These are phyloP conservation scores for Neurospora sp. DNA, from an alignment of 495 filamentous ascomycete genomes.

Conservation along the genomic window DNA sequence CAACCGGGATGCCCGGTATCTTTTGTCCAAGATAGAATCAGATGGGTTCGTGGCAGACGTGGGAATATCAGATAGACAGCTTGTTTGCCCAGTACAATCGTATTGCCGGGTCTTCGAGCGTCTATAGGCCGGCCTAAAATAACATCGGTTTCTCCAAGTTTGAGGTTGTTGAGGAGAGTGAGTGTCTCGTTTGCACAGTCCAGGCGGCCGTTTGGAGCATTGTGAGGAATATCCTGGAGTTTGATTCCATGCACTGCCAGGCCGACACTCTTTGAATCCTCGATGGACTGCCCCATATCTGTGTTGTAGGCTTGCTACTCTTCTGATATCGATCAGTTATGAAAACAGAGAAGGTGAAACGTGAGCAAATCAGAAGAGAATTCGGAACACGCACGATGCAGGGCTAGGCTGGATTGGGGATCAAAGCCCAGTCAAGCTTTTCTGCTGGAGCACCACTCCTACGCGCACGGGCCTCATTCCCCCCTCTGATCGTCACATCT, in stretches of 20 bases:
- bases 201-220: background rate
- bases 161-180: background rate
- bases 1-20: background rate
- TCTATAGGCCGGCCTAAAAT: background rate
- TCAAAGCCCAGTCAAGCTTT: background rate
- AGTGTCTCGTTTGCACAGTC: background rate
- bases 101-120: background rate
- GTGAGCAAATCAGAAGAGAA: background rate
- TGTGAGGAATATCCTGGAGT: background rate
- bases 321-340: background rate
- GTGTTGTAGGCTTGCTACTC: background rate
- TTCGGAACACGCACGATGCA: background rate
- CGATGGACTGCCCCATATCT: background rate
- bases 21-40: background rate
- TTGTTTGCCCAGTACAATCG: background rate
- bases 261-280: background rate
- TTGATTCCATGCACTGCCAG: background rate
- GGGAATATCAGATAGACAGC: background rate
- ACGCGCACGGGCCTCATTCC: background rate
- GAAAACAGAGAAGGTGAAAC: background rate
- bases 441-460: background rate
- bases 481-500: background rate
- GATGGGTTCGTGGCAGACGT: background rate
- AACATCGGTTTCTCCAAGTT: background rate
- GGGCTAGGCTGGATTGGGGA: background rate